Conservation (phyloP, 1,139 yeast genomes). For the Taphrina confusa region DNA sequence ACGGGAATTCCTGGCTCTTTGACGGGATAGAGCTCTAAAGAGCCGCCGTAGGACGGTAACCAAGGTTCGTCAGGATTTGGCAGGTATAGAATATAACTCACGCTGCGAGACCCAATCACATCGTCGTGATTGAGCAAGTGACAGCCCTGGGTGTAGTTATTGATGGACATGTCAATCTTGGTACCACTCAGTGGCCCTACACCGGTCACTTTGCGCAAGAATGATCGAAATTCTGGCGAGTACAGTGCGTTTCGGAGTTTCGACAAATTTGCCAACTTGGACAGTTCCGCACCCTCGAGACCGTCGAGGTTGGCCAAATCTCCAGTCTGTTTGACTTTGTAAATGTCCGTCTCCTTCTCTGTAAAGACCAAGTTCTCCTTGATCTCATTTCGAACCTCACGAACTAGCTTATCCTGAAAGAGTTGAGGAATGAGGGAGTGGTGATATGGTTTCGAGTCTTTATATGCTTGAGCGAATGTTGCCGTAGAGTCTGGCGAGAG, state of each 20-base stretch:
- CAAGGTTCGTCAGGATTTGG: slow-evolving; percentile 88
- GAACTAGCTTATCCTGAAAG: slow-evolving; percentile 71
- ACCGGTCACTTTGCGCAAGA: slow-evolving; percentile 78
- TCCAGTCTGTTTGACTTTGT: slow-evolving; percentile 89
- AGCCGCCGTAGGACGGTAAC: slow-evolving; percentile 91
- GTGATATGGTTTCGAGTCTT: slow-evolving; percentile 62
- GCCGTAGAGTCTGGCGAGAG: slow-evolving; percentile 6
- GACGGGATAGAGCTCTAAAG: slow-evolving; percentile 80
- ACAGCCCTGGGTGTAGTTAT: slow-evolving; percentile 88
- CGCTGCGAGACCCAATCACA: slow-evolving; percentile 92
- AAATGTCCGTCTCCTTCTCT: slow-evolving; percentile 93
- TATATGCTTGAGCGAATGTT: slow-evolving; percentile 14
- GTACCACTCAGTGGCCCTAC: slow-evolving; percentile 86
- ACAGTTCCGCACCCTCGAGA: slow-evolving; percentile 70
- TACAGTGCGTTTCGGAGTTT: slow-evolving; percentile 83
- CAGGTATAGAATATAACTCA: slow-evolving; percentile 85
- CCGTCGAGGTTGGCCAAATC: slow-evolving; percentile 93
- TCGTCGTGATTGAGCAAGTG: slow-evolving; percentile 95
- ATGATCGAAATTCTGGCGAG: slow-evolving; percentile 78
- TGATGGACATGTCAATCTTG: slow-evolving; percentile 89
- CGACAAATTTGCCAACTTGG: slow-evolving; percentile 69
- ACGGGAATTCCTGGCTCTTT: slow-evolving; percentile 86
- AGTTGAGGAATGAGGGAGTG: slow-evolving; percentile 83
- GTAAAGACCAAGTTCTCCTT: slow-evolving; percentile 83
- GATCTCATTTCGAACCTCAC: slow-evolving; percentile 82